Base-by-base conservation (phyloP, 2,329 filamentous ascomycete genomes). In the Ceratocystiopsis sp. region DNA sequence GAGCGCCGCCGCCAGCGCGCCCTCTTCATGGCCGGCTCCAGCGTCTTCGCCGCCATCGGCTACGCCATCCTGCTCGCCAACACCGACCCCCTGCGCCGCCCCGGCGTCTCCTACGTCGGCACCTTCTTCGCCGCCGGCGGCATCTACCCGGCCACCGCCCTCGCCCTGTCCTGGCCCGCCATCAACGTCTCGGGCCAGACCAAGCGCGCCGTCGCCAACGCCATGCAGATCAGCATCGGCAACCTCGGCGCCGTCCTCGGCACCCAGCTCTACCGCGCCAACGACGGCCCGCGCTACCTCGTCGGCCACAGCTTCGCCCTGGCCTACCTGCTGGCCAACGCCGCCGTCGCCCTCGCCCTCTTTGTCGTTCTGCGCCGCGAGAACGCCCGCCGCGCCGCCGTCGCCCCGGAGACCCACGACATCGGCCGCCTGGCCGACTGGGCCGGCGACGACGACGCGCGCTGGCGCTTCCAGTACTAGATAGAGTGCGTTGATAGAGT, bases 41-140 rank as follows among this genome's bases (percentile, higher is more conserved):
- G 75, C 45, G 60, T 67, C 5, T 51, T 62, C 1, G 60, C 78
- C 36, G 68, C 69, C 10, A 47, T 75, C 4, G 76, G 76, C 0
- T 80, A 80, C 45, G 67, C 63, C 0, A 64, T 80, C 12, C 34
- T 38, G 25, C 18, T 42, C 2, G 19, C 17, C 19, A 17, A 16
- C 14, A 38, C 37, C 16, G 11, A 17, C 37, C 16, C 17, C 25
- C 29, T 40, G 3, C 29, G 11, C 11, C 29, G 29, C 38, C 32
- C 19, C 25, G 41, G 41, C 35, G 41, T 38, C 35, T 34, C 33
- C 25, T 42, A 38, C 35, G 33, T 42, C 15, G 35, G 35, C 35
- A 33, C 17, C 21, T 42, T 33, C 13, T 25, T 42, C 3, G 21
- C 21, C 13, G 17, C 60, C 61, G 5, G 52, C 59, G 50, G 51